Percentiles rank a stretch among this genome's conserved stretches.
These are phyloP conservation scores for Saturnispora gosingensis DNA, from an alignment of 805 yeast genomes.

Conservation along the genomic window DNA sequence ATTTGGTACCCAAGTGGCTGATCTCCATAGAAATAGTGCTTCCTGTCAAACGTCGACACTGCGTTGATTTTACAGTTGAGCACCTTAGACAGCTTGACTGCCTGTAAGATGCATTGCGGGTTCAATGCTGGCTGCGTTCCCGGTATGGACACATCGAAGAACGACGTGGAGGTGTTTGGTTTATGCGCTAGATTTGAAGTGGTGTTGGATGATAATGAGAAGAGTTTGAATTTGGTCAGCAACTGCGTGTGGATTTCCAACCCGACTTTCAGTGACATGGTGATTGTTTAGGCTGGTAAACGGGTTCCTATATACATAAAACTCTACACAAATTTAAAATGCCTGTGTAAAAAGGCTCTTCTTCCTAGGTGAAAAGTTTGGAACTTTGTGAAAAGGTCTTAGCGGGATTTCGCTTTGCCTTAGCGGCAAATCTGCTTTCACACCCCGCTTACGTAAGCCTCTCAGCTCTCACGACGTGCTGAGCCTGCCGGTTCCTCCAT, in stretches of 20 bases:
- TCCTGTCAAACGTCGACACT: conserved; percentile 72
- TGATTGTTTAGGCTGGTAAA: not conserved
- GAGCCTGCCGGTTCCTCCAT: no score
- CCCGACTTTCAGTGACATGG: conserved; percentile 51
- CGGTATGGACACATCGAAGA: conserved; percentile 79
- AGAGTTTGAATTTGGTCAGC: conserved; percentile 63
- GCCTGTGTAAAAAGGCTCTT: no score
- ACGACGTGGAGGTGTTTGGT: conserved; percentile 68
- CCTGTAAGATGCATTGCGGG: conserved; percentile 60
- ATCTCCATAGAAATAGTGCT: conserved; percentile 93
- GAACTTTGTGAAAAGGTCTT: no score
- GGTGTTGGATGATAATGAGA: conserved; percentile 49
- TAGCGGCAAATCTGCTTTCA: no score
- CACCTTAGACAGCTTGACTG: conserved; percentile 65
- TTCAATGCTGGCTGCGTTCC: conserved; percentile 86
- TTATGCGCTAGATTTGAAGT: conserved; percentile 32
- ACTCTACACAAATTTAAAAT: no score
- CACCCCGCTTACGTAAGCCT: no score
- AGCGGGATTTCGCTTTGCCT: no score
- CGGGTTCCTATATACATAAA: no score
- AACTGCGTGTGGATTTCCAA: conserved; percentile 91
- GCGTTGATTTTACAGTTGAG: conserved; percentile 49
- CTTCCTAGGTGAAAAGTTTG: no score
- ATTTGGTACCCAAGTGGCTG: conserved; percentile 96
- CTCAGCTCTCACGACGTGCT: no score